Evolutionary conservation across 768 basidiomycete species (phyloP), one percentile per base, ranked within the genome.

Genomic region (Lentinula boryana): DNA sequence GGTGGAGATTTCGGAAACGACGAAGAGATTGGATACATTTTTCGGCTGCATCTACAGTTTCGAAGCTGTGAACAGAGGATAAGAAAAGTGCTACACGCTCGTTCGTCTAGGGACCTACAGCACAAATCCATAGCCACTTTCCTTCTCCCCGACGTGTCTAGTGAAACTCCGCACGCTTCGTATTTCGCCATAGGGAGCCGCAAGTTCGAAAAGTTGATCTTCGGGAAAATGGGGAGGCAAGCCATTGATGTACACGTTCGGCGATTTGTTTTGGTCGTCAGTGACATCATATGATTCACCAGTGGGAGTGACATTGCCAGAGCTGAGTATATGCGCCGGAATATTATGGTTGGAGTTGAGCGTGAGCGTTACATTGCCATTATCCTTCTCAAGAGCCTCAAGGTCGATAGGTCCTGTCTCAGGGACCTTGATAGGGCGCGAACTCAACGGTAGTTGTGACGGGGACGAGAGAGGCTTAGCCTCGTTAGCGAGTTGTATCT

Each of bases 191-290:
- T 84, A 94, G n/a, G 84, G 86, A 23, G 78, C 73, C 36, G 88
- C 80, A 58, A 94, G 83, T 32, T 83, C 83, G 65, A 85, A 86
- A 44, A 94, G 77, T 63, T 91, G 82, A 62, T 91, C 90, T 67
- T 93, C 91, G 0, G 89, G 85, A 67, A 83, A 93, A 72, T 91
- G 85, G 4, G 91, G 88, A 2, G 90, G 91, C 15, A 94, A 80
- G 12, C 91, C 91, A 67, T 93, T 93, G 74, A 93, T 92, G 69
- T 93, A 93, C 0, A 93, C 88, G 66, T 93, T 93, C 0, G 91
- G 89, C 1, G 88, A 85, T 68, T 79, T 81, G n/a, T 12, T 16
- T 12, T 60, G 44, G 40, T 40, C 50, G 16, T 46, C 44, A 33
- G 49, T n/a, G 31, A n/a, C 15, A 27, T 40, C 40, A 16, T 38